phyloP scores from a whole-genome alignment of 805 yeast genomes.

The Starmerella tilneyi region DNA sequence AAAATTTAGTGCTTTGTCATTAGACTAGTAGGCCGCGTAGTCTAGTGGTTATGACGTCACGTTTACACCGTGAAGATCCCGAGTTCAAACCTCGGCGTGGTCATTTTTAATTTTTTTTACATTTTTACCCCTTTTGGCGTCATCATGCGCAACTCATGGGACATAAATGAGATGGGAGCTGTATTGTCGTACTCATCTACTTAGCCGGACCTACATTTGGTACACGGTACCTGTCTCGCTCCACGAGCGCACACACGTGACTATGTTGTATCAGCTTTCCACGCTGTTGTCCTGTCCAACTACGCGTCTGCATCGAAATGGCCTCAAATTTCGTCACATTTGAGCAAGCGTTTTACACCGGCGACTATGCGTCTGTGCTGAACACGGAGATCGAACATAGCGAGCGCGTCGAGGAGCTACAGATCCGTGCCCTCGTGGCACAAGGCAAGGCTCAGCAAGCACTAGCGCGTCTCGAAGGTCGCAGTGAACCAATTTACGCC shows the following conservation, averaged over 20 bases:
- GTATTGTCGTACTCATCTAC: too few relatives aligned
- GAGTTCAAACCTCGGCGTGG: conserved; percentile 27
- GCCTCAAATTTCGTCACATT: conserved; percentile 30
- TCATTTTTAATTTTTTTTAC: conserved; percentile 16
- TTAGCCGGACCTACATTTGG: too few relatives aligned
- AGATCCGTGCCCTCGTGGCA: conserved; percentile 33
- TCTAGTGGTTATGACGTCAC: conserved; percentile 26
- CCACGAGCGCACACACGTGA: neutral
- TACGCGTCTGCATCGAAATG: conserved; percentile 4
- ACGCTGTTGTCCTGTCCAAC: neutral
- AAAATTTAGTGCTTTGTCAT: neutral
- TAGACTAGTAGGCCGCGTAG: conserved; percentile 18
- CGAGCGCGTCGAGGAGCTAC: conserved; percentile 29
- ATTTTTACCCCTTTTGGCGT: too few relatives aligned
- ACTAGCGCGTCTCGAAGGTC: conserved; percentile 24
- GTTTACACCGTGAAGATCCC: conserved; percentile 25
- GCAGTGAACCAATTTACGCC: conserved; percentile 24
- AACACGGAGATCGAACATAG: conserved; percentile 25
- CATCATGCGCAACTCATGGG: too few relatives aligned
- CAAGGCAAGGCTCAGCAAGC: conserved; percentile 30
- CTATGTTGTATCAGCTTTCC: neutral
- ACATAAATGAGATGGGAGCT: too few relatives aligned
- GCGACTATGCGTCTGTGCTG: conserved; percentile 32
- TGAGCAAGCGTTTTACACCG: conserved; percentile 36
- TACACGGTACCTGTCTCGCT: too few relatives aligned